These are phyloP conservation scores for Fusarium circinatum DNA, from an alignment of 2,329 filamentous ascomycete genomes.

Conservation along the genomic window DNA sequence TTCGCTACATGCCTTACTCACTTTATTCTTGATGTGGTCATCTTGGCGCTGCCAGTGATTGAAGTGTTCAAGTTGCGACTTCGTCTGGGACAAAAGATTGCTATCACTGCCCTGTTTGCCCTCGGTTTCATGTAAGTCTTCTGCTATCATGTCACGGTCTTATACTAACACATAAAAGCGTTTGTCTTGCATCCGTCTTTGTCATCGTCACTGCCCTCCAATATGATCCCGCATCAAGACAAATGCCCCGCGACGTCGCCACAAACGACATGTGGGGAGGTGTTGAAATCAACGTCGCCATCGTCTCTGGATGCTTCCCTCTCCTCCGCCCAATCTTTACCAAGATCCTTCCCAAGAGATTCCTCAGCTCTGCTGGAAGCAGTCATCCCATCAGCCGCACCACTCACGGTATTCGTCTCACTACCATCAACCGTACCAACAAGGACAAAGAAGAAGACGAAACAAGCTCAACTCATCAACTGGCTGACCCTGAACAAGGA, in stretches of 20 bases:
- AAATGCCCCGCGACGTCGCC: slow-evolving; percentile 36
- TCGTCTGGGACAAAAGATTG: slow-evolving; percentile 44
- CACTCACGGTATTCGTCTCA: slow-evolving; percentile 25
- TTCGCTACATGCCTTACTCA: slow-evolving; percentile 48
- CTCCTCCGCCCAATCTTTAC: slow-evolving; percentile 39
- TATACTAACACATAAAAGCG: slow-evolving; percentile 12
- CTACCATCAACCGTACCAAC: slow-evolving; percentile 32
- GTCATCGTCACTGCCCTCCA: slow-evolving; percentile 23
- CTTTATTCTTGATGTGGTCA: slow-evolving; percentile 47
- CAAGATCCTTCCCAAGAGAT: slow-evolving; percentile 33
- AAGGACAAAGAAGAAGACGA: slow-evolving; percentile 37
- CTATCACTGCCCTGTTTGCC: slow-evolving; percentile 43
- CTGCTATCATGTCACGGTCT: rapidly evolving
- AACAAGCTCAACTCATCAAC: slow-evolving; percentile 37
- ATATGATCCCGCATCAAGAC: slow-evolving; percentile 29
- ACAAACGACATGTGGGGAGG: slow-evolving; percentile 33
- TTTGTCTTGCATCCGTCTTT: slow-evolving; percentile 35
- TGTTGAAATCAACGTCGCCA: slow-evolving; percentile 38
- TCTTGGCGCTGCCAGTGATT: slow-evolving; percentile 45
- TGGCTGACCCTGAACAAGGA: slow-evolving; percentile 31
- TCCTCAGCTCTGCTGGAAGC: slow-evolving; percentile 37
- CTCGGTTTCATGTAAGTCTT: slow-evolving; percentile 43
- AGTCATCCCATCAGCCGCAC: slow-evolving; percentile 38
- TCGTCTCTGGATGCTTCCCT: slow-evolving; percentile 41
- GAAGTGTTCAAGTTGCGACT: slow-evolving; percentile 47